These are phyloP conservation scores for Globisporangium cederbergense DNA, from an alignment of 352 stramenopile species.

Conservation along the genomic window DNA sequence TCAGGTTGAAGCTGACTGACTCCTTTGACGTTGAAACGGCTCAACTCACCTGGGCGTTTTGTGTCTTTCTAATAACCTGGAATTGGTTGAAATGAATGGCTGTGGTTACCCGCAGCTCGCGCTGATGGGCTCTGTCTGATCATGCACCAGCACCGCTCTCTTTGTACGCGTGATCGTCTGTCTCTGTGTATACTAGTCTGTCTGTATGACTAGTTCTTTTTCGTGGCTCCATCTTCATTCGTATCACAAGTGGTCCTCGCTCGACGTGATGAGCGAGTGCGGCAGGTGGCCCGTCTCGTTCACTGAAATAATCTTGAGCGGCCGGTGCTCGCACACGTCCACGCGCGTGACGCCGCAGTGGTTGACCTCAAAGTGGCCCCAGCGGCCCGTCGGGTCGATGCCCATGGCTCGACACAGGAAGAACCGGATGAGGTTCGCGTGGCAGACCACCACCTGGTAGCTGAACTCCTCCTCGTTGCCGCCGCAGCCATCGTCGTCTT, in stretches of 20 bases:
- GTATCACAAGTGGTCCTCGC: conserved; percentile 72
- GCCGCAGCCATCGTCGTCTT: conserved; percentile 25
- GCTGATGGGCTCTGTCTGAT: not conserved
- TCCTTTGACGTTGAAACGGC: not conserved
- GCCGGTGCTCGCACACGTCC: conserved; percentile 60
- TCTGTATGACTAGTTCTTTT: not conserved
- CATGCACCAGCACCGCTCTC: not conserved
- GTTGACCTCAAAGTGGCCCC: conserved; percentile 86
- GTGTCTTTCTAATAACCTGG: no score
- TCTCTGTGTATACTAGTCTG: not conserved
- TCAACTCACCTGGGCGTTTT: no score
- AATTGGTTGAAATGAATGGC: no score
- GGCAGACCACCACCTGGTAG: conserved; percentile 74
- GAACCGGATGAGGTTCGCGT: conserved; percentile 83
- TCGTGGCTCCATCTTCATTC: not conserved
- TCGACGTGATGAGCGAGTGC: conserved; percentile 76
- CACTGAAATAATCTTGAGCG: conserved; percentile 69
- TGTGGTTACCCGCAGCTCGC: no score
- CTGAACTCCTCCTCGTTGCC: conserved; percentile 43
- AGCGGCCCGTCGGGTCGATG: conserved; percentile 49
- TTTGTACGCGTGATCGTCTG: not conserved
- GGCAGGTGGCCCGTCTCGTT: conserved; percentile 82
- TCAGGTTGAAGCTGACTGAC: no score
- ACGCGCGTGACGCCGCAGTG: conserved; percentile 80
- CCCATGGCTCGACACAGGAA: conserved; percentile 75